phyloP scores from a whole-genome alignment of 192 early-diverging fungal species.

The Physocladia obscura region DNA sequence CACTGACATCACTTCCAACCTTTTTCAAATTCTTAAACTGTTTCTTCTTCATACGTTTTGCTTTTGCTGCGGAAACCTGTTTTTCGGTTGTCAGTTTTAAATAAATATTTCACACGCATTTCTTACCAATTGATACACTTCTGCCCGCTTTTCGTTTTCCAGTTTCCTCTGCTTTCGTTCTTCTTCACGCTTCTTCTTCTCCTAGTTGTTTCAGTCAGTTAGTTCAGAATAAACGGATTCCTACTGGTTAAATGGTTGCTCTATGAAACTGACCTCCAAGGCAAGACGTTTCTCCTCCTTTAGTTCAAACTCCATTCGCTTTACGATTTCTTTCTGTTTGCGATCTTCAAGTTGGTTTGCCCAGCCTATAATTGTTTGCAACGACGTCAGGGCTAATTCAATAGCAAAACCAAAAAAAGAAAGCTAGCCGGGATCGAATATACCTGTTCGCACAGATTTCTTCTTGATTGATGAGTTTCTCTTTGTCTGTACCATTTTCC shows the following conservation, averaged over 20 bases:
- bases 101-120: not conserved
- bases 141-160: constrained; percentile 46
- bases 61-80: constrained; percentile 48
- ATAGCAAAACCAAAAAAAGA: not conserved
- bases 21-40: constrained; percentile 42
- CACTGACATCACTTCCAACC: constrained; percentile 24
- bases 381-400: not conserved
- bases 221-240: not conserved
- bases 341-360: constrained; percentile 52
- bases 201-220: constrained; percentile 17
- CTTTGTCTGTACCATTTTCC: constrained; percentile 41
- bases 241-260: not conserved
- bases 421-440: not conserved
- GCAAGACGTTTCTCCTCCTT: constrained; percentile 50
- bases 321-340: constrained; percentile 43
- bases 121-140: constrained; percentile 47
- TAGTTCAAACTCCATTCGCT: constrained; percentile 52
- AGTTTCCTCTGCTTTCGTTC: constrained; percentile 52
- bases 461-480: constrained; percentile 27
- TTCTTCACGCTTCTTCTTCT: constrained; percentile 48
- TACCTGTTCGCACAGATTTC: constrained; percentile 33
- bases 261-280: constrained; percentile 46
- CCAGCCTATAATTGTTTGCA: constrained; percentile 42
- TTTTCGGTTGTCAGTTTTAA: not conserved
- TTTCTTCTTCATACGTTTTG: constrained; percentile 58